Base-by-base conservation (phyloP, 495 filamentous ascomycete genomes). In the Neurospora discreta region DNA sequence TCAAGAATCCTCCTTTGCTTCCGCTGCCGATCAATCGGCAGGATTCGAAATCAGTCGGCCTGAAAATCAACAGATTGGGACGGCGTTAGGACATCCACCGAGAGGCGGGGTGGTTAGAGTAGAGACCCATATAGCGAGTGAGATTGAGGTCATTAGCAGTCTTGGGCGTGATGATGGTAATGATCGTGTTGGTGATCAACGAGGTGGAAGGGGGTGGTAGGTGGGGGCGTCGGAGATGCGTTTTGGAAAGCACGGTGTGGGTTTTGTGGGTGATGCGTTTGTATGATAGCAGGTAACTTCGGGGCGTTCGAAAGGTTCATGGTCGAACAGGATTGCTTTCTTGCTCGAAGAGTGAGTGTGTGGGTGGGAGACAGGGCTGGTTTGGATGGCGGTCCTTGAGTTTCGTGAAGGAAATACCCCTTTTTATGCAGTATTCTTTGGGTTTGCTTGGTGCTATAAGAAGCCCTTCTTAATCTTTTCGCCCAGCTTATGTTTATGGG, bases 81-180 rank as follows among this genome's bases (percentile, higher is more conserved):
- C n/a, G 3, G 30, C 36, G 26, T 71, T 33, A 5, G 39, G 68
- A 41, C 33, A 26, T 5, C 38, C 36, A 3, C 36, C 44, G 15
- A 39, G 70, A 2, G 18, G 26, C 26, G 60, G 65, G 20, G 72
- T 71, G 60, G 74, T 75, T 4, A 20, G 42, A 1, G 72, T 75
- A 11, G 67, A 73, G 72, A 75, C 74, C 43, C 43, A 52, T 13
- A 75, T 75, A 18, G 69, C 69, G 43, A 65, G 42, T 9, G 23
- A 30, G 26, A 18, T 30, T 65, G 52, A 65, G 26, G 52, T 65
- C 9, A 71, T 39, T n/a, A n/a, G 36, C 26, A 30, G 60, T 44
- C 42, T 5, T 43, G 65, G 36, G 30, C 30, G n/a, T 46, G 67
- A 39, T 20, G 43, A 69, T 38, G 58, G 33, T 3, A 30, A 39